Percentiles rank a stretch among this genome's conserved stretches.
Conservation (phyloP, 768 basidiomycete species). For the Auricularia auricula-judae region DNA sequence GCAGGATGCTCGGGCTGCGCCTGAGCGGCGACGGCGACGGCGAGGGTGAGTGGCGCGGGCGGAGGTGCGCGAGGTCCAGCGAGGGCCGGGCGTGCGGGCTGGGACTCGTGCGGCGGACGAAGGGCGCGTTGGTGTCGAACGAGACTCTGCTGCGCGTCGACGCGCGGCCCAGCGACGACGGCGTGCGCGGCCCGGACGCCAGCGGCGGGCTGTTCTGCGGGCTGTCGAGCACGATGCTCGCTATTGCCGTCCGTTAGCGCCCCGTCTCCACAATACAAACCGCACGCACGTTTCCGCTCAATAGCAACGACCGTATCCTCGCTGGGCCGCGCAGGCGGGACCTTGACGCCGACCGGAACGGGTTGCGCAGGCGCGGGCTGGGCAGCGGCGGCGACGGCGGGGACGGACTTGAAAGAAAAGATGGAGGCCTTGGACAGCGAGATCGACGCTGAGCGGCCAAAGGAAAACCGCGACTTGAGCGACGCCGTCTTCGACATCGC, state of each 20-base stretch:
- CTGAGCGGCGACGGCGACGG: not conserved
- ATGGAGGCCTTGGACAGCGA: not conserved
- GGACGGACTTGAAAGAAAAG: not conserved
- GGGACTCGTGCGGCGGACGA: no score
- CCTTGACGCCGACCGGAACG: not conserved
- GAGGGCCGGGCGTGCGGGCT: not conserved
- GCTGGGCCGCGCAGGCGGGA: not conserved
- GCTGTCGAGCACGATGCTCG: not conserved
- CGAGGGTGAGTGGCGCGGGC: not conserved
- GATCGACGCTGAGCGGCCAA: not conserved
- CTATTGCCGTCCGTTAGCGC: not conserved
- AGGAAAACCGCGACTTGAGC: not conserved
- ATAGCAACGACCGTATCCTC: not conserved
- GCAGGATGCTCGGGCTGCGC: not conserved
- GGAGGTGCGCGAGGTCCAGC: not conserved
- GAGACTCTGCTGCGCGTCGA: not conserved
- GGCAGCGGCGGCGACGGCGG: not conserved
- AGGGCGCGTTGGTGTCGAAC: not conserved
- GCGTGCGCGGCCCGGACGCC: not conserved
- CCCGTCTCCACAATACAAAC: not conserved
- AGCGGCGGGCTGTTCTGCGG: not conserved
- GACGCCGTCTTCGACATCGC: not conserved
- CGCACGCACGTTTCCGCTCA: not conserved
- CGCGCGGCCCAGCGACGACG: not conserved
- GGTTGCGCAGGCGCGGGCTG: not conserved